Evolutionary conservation across 192 early-diverging fungal genomes (phyloP), one percentile per base, ranked within the genome.

Genomic region (Hyaloraphidium curvatum): DNA sequence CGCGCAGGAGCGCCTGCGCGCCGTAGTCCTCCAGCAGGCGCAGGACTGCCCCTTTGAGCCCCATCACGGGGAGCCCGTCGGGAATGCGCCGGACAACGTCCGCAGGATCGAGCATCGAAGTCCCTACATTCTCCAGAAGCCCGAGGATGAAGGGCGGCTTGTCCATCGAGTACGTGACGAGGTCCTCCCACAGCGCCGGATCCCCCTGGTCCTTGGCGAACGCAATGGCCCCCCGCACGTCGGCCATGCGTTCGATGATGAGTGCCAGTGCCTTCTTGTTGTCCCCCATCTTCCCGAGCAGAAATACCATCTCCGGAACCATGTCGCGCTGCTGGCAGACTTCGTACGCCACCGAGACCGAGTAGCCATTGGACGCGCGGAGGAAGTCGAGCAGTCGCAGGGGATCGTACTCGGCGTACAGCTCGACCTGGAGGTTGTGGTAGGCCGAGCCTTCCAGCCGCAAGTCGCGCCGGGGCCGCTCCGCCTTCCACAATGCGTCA

Each of bases 121-220:
- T n/a, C 26, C 87, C 83, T 2, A 91, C 78, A 53, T 93, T 85
- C 59, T 96, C 87, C 39, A 98, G 65, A 30, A 98, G 64, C 0
- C 82, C 91, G 13, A 83, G 73, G 62, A 98, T 95, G 60, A 98
- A 98, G 40, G 75, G 87, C 78, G 54, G 51, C 59, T 98, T 96
- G 61, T 96, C 89, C 73, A 84, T 82, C 0, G 89, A 83, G 66
- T 91, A 98, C 52, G 65, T 83, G 7, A 96, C 67, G 28, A 98
- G 61, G 63, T 98, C 95, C 64, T 87, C 82, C 95, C 95, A 98
- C 41, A 98, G 68, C 19, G 80, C 83, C 19, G 83, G 80, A 67
- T 98, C 92, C 56, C 87, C 89, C 66, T 96, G 91, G 51, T 98
- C 91, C 66, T 89, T 89, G 2, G 89, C 87, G 76, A 98, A 98